phyloP scores from a whole-genome alignment of 306 rosid genomes.

The Pachyrhizus erosus region DNA sequence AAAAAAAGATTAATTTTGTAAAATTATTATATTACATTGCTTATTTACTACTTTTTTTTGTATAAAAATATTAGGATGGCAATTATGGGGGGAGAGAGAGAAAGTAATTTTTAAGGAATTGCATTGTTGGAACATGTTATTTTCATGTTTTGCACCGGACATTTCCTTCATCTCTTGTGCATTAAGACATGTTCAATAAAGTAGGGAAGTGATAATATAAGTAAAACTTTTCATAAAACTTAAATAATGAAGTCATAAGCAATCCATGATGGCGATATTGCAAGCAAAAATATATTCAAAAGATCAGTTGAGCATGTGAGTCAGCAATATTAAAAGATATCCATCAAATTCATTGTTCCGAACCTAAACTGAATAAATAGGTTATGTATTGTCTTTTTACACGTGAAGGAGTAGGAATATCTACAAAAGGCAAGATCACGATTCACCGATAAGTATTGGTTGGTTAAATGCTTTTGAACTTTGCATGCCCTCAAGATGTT shows the following conservation, averaged over 20 bases:
- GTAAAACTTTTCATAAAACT: background rate
- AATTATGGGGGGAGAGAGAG: no score
- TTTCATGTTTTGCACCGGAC: background rate
- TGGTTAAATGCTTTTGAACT: no score
- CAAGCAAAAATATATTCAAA: background rate
- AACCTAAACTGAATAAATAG: background rate
- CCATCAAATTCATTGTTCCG: background rate
- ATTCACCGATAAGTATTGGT: background rate
- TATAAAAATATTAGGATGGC: no score
- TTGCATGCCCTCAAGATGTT: background rate
- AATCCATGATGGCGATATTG: background rate
- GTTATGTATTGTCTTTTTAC: background rate
- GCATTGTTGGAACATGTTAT: background rate
- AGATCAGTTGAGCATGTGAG: background rate
- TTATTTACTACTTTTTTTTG: no score
- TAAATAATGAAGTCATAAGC: background rate
- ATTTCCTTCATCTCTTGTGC: background rate
- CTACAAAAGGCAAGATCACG: background rate
- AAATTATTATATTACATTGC: no score
- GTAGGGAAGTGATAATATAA: background rate
- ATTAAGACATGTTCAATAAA: constrained; percentile 4
- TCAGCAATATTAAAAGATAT: background rate
- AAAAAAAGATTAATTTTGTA: no score
- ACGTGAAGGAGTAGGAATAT: background rate
- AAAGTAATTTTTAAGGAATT: background rate